Evolutionary conservation across 768 basidiomycete species (phyloP).

Genomic region (Lactifluus echinatus): DNA sequence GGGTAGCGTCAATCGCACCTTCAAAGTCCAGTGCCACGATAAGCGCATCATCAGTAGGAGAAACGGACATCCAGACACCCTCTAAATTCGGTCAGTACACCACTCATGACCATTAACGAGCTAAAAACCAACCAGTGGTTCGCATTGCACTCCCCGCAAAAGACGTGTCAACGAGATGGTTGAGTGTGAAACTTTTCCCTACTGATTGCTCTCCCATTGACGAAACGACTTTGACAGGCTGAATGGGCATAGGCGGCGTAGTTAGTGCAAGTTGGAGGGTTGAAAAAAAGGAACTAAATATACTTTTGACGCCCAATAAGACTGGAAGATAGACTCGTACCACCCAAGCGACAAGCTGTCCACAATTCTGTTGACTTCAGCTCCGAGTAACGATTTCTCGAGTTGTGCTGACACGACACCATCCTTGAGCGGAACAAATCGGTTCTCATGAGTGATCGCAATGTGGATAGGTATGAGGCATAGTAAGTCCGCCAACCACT

Average conservation of each 20-base stretch:
- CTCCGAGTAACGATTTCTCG: constrained; percentile 49
- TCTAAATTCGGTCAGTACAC: constrained; percentile 25
- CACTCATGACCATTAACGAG: background rate
- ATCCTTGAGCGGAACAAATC: constrained; percentile 54
- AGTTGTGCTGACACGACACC: constrained; percentile 41
- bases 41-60: constrained; percentile 46
- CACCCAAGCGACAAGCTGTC: constrained; percentile 50
- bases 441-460: constrained; percentile 49
- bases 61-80: constrained; percentile 62
- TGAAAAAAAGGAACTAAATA: background rate
- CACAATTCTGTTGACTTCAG: constrained; percentile 48
- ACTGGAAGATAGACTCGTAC: constrained; percentile 58
- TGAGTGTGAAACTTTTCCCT: constrained; percentile 50
- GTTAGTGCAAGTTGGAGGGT: background rate
- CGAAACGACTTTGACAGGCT: constrained; percentile 58
- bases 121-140: constrained; percentile 35
- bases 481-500: constrained; percentile 53
- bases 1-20: constrained; percentile 28
- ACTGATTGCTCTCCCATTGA: constrained; percentile 66
- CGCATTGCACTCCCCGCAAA: constrained; percentile 61
- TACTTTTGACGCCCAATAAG: constrained; percentile 53
- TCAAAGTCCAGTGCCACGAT: constrained; percentile 59
- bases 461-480: constrained; percentile 61
- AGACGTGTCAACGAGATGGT: constrained; percentile 55
- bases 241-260: background rate